Base-by-base conservation (phyloP, 164 flowering plant genomes). In the Annona cherimola region DNA sequence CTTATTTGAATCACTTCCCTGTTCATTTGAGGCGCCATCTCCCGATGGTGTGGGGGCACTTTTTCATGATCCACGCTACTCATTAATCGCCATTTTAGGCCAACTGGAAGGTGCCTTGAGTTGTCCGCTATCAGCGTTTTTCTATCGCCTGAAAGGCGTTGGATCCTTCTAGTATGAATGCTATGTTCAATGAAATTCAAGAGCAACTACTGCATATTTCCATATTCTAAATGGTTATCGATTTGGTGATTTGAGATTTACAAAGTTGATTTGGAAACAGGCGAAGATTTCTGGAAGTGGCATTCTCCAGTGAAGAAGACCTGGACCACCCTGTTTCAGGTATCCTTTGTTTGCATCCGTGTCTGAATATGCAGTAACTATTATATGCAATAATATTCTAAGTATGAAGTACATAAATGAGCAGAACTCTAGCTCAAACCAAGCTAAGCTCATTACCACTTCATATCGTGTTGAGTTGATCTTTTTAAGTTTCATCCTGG, bases 281-380 rank as follows among this genome's bases (percentile, higher is more conserved):
- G 70, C 65, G 71, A 57, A 41, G 73, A 62, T 3, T 45, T 40
- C 42, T 45, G 1, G 4, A 42, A 42, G 26, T 1, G 6, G 18
- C 35, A 45, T 19, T n/a, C 72, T 11, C 45, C n/a, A 8, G 59
- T 61, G 11, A 61, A 65, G 19, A 68, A 18, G 67, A 66, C 61
- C 5, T 18, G 26, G 42, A 66, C 54, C 7, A 42, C 64, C 63
- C 39, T 74, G 43, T 2, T 19, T 42, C 61, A 72, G 81, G 81
- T 78, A 78, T 11, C 20, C 2, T 42, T 65, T 3, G 67, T 9
- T 60, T 41, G 40, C 3, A 44, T 19, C 42, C 43, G 11, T 42
- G 3, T 50, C 14, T 50, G 57, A 16, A 26, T 26, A 26, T 26
- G 35, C 35, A 26, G 35, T 26, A 26, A 26, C 35, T 26, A 26